Percentiles rank a stretch among this genome's conserved stretches.
phyloP scores from a whole-genome alignment of 768 basidiomycete species.

The Xerocomellus chrysenteron region DNA sequence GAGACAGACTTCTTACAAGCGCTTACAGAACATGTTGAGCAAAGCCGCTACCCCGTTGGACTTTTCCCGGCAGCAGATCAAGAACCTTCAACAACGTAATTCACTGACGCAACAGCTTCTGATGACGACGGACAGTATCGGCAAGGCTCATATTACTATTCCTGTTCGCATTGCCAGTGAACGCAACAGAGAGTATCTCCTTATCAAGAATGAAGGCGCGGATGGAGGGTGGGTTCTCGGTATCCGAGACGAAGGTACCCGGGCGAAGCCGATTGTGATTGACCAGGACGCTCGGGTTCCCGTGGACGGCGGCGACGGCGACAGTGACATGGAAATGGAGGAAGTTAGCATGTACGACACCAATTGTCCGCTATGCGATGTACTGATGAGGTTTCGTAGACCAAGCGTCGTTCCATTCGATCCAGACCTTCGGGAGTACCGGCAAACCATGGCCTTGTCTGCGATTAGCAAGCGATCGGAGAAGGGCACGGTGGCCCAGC shows the following conservation, averaged over 20 bases:
- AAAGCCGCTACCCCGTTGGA: constrained; percentile 82
- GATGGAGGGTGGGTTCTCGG: constrained; percentile 95
- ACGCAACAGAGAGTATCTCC: constrained; percentile 90
- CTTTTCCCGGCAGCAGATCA: constrained; percentile 96
- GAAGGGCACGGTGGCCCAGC: constrained; percentile 28
- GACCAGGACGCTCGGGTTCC: constrained; percentile 55
- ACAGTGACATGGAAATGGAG: constrained; percentile 75
- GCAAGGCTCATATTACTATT: constrained; percentile 85
- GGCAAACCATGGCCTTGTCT: constrained; percentile 57
- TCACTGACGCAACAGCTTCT: constrained; percentile 89
- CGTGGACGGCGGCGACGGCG: constrained; percentile 41
- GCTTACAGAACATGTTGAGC: constrained; percentile 87
- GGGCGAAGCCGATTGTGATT: constrained; percentile 81
- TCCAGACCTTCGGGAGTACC: constrained; percentile 63
- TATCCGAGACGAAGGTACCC: constrained; percentile 82
- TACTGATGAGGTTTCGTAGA: constrained; percentile 20
- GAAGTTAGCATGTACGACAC: constrained; percentile 66
- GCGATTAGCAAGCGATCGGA: constrained; percentile 53
- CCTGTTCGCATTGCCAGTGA: constrained; percentile 95
- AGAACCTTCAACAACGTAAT: constrained; percentile 86
- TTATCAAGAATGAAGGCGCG: constrained; percentile 86
- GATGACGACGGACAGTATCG: constrained; percentile 88
- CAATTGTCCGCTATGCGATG: not conserved
- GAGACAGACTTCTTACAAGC: constrained; percentile 88
- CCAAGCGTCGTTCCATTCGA: constrained; percentile 43